Evolutionary conservation across 306 rosid genomes (phyloP).

Genomic region (Ammopiptanthus mongolicus): DNA sequence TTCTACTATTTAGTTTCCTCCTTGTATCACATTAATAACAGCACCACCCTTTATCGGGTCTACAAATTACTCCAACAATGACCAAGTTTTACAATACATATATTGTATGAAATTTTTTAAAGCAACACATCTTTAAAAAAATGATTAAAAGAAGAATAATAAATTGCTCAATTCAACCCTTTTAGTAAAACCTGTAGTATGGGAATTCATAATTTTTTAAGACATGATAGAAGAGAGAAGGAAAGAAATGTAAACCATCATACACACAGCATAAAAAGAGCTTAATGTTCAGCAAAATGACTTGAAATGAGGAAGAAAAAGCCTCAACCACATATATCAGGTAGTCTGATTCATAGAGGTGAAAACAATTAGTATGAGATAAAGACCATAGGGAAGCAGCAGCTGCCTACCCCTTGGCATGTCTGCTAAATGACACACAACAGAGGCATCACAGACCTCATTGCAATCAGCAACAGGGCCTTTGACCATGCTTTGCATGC

Average conservation of each 20-base stretch:
- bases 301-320: conserved; percentile 6
- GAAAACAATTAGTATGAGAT: conserved; percentile 30
- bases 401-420: conserved; percentile 47
- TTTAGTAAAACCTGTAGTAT: not conserved
- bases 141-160: not conserved
- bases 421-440: conserved; percentile 39
- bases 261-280: not conserved
- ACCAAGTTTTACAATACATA: not conserved
- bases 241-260: not conserved
- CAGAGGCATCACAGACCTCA: conserved; percentile 51
- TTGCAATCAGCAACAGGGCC: conserved; percentile 54
- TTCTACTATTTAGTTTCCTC: not conserved
- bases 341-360: conserved; percentile 12
- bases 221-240: not conserved
- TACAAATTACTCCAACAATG: not conserved
- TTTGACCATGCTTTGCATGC: conserved; percentile 48
- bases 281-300: not conserved
- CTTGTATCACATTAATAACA: conserved; percentile 9
- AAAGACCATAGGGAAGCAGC: conserved; percentile 40
- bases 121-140: not conserved
- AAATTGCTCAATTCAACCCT: not conserved
- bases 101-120: not conserved
- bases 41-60: not conserved
- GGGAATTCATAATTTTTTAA: not conserved
- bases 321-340: conserved; percentile 4